A percentile compares a stretch with the other conserved stretches of the same genome.
These are phyloP conservation scores for Cercospora sp. DNA, from an alignment of 2,329 filamentous ascomycete species.

Conservation along the genomic window DNA sequence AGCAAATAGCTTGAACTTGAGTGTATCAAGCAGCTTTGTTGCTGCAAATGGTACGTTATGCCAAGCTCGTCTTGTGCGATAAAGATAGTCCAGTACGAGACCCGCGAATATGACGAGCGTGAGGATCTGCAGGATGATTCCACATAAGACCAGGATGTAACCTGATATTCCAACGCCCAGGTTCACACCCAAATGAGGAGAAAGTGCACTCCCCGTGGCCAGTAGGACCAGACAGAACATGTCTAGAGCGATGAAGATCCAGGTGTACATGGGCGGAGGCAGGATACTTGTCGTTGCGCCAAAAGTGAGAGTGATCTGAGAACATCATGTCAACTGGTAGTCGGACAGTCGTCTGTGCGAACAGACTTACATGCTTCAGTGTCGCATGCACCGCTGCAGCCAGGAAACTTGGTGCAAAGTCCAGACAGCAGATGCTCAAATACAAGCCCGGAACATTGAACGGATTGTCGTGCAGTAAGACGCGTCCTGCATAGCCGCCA, in stretches of 20 bases:
- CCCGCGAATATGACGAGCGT: slow-evolving; percentile 11
- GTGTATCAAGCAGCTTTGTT: slow-evolving; percentile 11
- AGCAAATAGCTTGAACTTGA: slow-evolving; percentile 13
- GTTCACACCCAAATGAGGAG: neutral
- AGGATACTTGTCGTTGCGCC: slow-evolving; percentile 12
- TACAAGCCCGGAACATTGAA: neutral
- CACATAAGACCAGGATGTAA: slow-evolving; percentile 2
- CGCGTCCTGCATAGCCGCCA: slow-evolving; percentile 5
- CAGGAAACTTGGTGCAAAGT: slow-evolving; percentile 13
- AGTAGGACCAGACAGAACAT: slow-evolving; percentile 7
- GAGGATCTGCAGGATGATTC: slow-evolving; percentile 3
- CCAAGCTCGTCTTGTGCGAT: slow-evolving; percentile 12
- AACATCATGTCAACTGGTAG: neutral
- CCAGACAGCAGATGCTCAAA: slow-evolving; percentile 8
- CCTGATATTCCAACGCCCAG: neutral
- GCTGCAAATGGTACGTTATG: slow-evolving; percentile 13
- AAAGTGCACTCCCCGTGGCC: neutral
- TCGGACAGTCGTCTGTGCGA: too few relatives aligned
- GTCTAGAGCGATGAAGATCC: slow-evolving; percentile 16
- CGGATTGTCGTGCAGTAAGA: slow-evolving; percentile 9
- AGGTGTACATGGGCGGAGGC: slow-evolving; percentile 15
- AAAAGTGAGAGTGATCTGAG: slow-evolving; percentile 13
- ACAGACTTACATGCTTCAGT: slow-evolving; percentile 1
- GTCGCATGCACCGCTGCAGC: slow-evolving; percentile 15
- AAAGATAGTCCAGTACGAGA: slow-evolving; percentile 11